Evolutionary conservation across 176 grass and related monocot species (phyloP).

Genomic region (Avena atlantica): DNA sequence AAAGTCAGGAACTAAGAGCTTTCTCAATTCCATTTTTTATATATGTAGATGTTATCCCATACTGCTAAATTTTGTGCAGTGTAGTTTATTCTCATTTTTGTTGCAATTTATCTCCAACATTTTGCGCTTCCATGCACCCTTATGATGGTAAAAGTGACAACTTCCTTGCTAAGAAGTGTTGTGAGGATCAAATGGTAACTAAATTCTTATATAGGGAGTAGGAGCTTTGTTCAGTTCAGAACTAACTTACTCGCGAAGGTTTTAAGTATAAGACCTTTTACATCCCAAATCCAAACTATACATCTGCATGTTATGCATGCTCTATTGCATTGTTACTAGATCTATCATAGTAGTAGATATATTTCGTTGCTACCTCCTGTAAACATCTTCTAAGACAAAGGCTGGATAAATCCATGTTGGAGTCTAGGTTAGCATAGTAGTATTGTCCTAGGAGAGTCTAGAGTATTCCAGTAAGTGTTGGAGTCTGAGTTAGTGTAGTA

Average conservation of each 20-base stretch:
- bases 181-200: background rate
- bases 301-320: background rate
- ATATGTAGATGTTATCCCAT: too few species aligned
- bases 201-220: background rate
- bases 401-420: background rate
- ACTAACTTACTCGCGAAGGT: background rate
- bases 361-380: background rate
- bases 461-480: too few species aligned
- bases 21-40: too few species aligned
- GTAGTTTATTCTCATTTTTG: background rate
- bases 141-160: background rate
- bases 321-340: background rate
- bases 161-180: background rate
- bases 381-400: background rate
- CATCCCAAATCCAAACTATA: background rate
- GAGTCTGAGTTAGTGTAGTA: too few species aligned
- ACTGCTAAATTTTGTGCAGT: background rate
- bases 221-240: background rate
- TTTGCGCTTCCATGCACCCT: background rate
- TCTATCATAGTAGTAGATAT: background rate
- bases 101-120: background rate
- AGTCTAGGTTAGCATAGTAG: too few species aligned
- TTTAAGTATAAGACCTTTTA: background rate
- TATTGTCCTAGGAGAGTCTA: too few species aligned
- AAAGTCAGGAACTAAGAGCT: too few species aligned